Evolutionary conservation across 2,329 filamentous ascomycete genomes (phyloP), one percentile per base, ranked within the genome.

Genomic region (Pestalotiopsis sp.): DNA sequence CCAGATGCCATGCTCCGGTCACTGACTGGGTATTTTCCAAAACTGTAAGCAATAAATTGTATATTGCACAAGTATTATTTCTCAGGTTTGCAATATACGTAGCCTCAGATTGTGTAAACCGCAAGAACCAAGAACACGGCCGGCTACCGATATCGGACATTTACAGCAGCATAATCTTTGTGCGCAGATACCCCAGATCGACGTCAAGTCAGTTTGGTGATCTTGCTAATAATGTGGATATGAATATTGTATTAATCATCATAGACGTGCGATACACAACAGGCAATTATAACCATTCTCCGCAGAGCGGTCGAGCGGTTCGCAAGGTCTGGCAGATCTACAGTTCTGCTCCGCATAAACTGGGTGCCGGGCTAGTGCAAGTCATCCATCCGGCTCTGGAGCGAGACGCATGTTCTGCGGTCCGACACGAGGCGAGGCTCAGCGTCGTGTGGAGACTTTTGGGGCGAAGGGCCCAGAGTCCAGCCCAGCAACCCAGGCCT

Each of bases 311-410:
- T 52, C 23, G 11, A 23, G 14, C 11, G 45, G 45, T 52, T 52
- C 20, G n/a, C 31, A 36, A 36, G 31, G 31, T 36, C 31, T 36
- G 31, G 31, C 31, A 62, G 59, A 62, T 62, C 59, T 40, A 59
- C 45, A n/a, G 45, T 52, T 52, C 45, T 62, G 27, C 59, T 62
- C 59, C 59, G 59, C 59, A 40, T 40, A 62, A 62, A 36, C 59
- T 40, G 59, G 59, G 25, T 31, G 45, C 17, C 17, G 20, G 31
- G 20, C 45, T 52, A 52, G 45, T 52, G 45, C 45, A 52, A 52
- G 45, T 52, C 45, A 52, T 52, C 20, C 45, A 52, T n/a, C 20
- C 45, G 45, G 20, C 45, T 52, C 17, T 17, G 20, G 45, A 9
- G 17, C 17, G 45, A n/a, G 6, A 52, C 20, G 45, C n/a, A 49